These are phyloP conservation scores for Clonostachys rosea DNA, from an alignment of 2,329 filamentous ascomycete genomes.

Conservation along the genomic window DNA sequence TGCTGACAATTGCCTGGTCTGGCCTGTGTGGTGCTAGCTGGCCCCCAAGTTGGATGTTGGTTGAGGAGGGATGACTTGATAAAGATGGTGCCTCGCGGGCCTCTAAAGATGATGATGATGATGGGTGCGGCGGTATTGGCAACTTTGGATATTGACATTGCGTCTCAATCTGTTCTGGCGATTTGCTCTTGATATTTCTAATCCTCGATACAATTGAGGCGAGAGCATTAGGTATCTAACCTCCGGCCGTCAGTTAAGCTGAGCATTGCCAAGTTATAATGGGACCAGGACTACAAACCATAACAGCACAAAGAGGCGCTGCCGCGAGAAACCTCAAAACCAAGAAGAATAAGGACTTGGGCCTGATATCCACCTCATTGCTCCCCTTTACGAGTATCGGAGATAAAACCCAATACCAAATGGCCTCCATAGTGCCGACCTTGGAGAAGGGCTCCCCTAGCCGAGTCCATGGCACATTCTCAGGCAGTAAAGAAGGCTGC, in stretches of 20 bases:
- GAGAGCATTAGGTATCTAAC: no score
- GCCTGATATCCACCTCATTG: not conserved
- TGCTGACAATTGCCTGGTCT: not conserved
- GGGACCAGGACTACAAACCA: not conserved
- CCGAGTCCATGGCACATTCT: constrained; percentile 4
- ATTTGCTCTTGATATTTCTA: no score
- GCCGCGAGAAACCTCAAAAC: not conserved
- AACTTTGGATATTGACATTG: no score
- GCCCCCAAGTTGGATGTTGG: not conserved
- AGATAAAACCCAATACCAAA: constrained; percentile 4
- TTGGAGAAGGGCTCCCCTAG: constrained; percentile 1
- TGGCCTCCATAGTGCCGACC: not conserved
- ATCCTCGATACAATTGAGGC: no score
- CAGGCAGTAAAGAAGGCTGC: not conserved
- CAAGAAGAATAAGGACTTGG: not conserved
- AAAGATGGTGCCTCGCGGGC: not conserved
- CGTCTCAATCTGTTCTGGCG: no score
- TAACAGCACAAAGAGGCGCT: not conserved
- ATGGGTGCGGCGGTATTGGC: not conserved
- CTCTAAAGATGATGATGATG: not conserved
- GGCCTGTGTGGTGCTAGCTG: not conserved
- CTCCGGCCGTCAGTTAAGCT: no score
- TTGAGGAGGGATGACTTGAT: no score
- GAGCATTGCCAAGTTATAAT: not conserved
- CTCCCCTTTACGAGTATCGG: not conserved